These are phyloP conservation scores for Yamadazyma diddensiae DNA, from an alignment of 1,139 yeast species.

Conservation along the genomic window DNA sequence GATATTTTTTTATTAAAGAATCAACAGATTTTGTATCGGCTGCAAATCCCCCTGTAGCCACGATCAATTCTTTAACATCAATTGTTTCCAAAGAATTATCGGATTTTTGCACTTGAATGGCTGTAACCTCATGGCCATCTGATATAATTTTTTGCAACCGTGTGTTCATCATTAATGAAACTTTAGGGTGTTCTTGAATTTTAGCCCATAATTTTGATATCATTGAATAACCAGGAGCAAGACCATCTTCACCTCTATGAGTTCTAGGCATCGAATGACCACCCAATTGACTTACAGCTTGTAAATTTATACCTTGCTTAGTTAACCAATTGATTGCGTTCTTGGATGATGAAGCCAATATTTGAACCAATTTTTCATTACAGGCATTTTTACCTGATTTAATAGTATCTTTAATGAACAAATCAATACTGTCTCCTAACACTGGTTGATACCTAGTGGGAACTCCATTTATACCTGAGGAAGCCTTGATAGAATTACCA, in stretches of 20 bases:
- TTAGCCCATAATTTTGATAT: conserved; percentile 24
- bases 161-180: conserved; percentile 22
- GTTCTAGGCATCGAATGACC: conserved; percentile 39
- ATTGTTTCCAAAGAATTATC: neutral
- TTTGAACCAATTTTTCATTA: conserved; percentile 22
- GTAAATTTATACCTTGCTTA: conserved; percentile 24
- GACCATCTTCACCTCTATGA: conserved; percentile 30
- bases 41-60: conserved; percentile 41
- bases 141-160: conserved; percentile 18
- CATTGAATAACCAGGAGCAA: conserved; percentile 39
- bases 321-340: conserved; percentile 34
- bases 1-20: conserved; percentile 23
- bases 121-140: conserved; percentile 16
- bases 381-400: conserved; percentile 30
- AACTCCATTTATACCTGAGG: conserved; percentile 40
- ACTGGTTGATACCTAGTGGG: conserved; percentile 28
- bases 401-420: conserved; percentile 27
- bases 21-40: conserved; percentile 24
- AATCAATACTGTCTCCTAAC: conserved; percentile 21
- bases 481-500: conserved; percentile 39
- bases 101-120: conserved; percentile 19
- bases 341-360: conserved; percentile 24
- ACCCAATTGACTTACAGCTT: conserved; percentile 29
- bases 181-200: conserved; percentile 13
- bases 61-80: conserved; percentile 18